Conservation (phyloP, 371 early-diverging fungal genomes). For the Rozella allomycis region DNA sequence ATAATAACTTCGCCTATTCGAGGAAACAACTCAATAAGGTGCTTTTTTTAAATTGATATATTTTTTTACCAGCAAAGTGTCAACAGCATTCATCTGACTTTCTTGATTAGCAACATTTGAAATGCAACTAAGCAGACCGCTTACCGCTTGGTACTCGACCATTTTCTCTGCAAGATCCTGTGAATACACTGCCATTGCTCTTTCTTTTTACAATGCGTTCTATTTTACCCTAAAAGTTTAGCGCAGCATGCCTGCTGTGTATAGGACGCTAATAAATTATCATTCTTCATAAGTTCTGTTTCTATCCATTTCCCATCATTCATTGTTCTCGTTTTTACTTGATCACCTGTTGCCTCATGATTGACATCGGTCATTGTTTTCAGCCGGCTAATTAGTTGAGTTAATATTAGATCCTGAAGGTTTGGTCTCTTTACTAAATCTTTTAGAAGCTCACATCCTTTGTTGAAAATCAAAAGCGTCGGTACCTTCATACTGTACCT, state of each 20-base stretch:
- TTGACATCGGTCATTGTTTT: conserved; percentile 10
- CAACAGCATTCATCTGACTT: conserved; percentile 18
- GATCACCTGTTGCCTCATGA: conserved; percentile 9
- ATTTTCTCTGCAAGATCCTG: conserved; percentile 17
- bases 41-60: conserved; percentile 3
- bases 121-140: conserved; percentile 19
- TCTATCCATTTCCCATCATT: too few species aligned
- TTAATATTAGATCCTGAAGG: conserved; percentile 19
- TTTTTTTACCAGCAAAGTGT: neutral
- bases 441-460: conserved; percentile 24
- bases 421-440: conserved; percentile 14
- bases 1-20: conserved; percentile 13
- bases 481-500: conserved; percentile 29
- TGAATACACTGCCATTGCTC: conserved; percentile 16
- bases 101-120: conserved; percentile 26
- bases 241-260: conserved; percentile 29
- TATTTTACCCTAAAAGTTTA: conserved; percentile 20
- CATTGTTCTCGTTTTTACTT: too few species aligned
- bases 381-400: conserved; percentile 15
- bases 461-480: neutral
- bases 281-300: too few species aligned
- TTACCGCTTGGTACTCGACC: conserved; percentile 19
- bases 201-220: conserved; percentile 1
- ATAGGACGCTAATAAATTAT: conserved; percentile 11
- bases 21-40: conserved; percentile 11